Evolutionary conservation across 2,329 filamentous ascomycete genomes (phyloP).

Genomic region (Exophiala aquamarina): DNA sequence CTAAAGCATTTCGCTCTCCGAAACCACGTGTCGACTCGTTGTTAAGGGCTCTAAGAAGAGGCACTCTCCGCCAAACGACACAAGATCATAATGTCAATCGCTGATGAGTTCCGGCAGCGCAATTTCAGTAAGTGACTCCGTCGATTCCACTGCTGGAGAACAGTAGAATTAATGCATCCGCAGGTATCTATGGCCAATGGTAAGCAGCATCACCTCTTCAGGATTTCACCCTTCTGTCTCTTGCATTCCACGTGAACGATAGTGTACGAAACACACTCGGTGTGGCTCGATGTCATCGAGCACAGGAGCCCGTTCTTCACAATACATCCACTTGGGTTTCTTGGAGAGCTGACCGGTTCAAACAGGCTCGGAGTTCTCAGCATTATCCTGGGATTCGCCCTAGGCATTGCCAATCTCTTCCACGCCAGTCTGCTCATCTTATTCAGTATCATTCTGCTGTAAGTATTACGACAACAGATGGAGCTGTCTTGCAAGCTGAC

Average conservation of each 20-base stretch:
- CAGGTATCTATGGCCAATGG: slow-evolving; percentile 71
- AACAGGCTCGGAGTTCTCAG: slow-evolving; percentile 54
- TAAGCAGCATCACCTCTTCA: slow-evolving; percentile 37
- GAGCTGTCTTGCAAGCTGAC: slow-evolving; percentile 3
- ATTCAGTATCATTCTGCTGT: slow-evolving; percentile 61
- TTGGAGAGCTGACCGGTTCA: neutral
- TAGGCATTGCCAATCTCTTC: slow-evolving; percentile 70
- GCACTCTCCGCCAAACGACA: neutral
- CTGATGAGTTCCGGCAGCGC: slow-evolving; percentile 63
- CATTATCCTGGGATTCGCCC: slow-evolving; percentile 65
- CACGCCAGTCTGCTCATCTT: slow-evolving; percentile 61
- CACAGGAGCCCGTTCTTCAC: no score
- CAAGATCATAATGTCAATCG: slow-evolving; percentile 53
- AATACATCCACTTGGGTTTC: neutral
- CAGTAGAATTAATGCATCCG: slow-evolving; percentile 13
- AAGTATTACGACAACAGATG: slow-evolving; percentile 32
- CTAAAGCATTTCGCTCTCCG: slow-evolving; percentile 6
- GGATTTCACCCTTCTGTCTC: no score
- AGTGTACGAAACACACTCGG: no score
- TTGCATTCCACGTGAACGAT: no score
- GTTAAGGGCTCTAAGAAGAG: no score
- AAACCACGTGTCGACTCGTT: neutral
- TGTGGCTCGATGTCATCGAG: no score
- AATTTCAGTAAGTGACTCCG: slow-evolving; percentile 61
- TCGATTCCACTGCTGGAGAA: slow-evolving; percentile 9